Evolutionary conservation across 257 asterid genomes (phyloP).

Genomic region (Capsicum baccatum): DNA sequence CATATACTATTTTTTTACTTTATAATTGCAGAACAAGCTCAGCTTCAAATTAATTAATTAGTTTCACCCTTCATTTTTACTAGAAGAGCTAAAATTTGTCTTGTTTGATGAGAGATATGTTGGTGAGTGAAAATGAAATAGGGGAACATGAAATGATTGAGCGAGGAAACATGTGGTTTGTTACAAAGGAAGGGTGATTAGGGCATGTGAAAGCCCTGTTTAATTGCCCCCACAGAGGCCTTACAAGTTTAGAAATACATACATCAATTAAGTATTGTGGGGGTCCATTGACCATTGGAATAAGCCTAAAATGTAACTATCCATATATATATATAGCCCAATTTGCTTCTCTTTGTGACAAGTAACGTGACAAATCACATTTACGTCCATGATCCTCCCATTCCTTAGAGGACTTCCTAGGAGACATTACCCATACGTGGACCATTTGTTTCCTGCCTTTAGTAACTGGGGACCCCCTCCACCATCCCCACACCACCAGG

Average conservation of each 20-base stretch:
- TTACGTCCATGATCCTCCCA: slow-evolving; percentile 31
- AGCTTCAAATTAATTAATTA: neutral
- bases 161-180: slow-evolving; percentile 51
- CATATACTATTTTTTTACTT: neutral
- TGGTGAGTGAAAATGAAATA: neutral
- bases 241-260: neutral
- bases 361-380: slow-evolving; percentile 35
- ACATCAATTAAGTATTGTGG: neutral
- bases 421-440: slow-evolving; percentile 32
- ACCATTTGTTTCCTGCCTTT: slow-evolving; percentile 28
- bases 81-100: neutral
- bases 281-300: slow-evolving; percentile 18
- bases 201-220: slow-evolving; percentile 50
- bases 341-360: slow-evolving; percentile 26
- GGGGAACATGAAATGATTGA: slow-evolving; percentile 33
- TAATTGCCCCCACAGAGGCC: slow-evolving; percentile 47
- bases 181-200: slow-evolving; percentile 34
- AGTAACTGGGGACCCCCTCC: neutral
- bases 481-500: neutral
- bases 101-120: neutral
- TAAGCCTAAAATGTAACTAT: slow-evolving; percentile 26
- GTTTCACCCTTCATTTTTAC: neutral
- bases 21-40: neutral
- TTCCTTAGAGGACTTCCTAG: slow-evolving; percentile 28
- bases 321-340: neutral